Evolutionary conservation across 148 eudicot species (phyloP).

Genomic region (Cornus controversa): DNA sequence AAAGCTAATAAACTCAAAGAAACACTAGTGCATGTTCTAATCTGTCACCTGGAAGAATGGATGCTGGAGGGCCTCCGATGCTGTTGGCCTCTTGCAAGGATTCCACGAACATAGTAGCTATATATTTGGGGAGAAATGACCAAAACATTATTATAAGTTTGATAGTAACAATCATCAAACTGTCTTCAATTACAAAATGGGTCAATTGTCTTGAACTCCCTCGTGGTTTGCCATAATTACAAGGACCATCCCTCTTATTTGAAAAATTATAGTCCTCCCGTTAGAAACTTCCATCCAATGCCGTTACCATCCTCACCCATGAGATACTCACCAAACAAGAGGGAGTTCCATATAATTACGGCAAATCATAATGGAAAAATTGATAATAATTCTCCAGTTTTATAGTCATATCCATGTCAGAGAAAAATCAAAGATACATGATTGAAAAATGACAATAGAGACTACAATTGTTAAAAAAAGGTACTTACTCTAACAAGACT

Average conservation of each 20-base stretch:
- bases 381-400: not conserved
- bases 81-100: slow-evolving; percentile 86
- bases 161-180: not conserved
- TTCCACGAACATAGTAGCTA: slow-evolving; percentile 92
- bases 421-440: not conserved
- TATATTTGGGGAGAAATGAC: not conserved
- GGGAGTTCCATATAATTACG: too few relatives aligned
- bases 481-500: slow-evolving; percentile 63
- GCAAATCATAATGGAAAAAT: not conserved
- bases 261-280: too few relatives aligned
- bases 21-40: not conserved
- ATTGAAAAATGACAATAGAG: not conserved
- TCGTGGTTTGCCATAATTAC: too few relatives aligned
- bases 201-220: too few relatives aligned
- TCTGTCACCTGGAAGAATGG: slow-evolving; percentile 76
- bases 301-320: too few relatives aligned
- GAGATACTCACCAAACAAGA: too few relatives aligned
- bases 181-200: too few relatives aligned
- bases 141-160: not conserved
- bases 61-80: slow-evolving; percentile 83
- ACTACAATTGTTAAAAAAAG: not conserved
- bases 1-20: not conserved
- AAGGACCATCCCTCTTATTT: too few relatives aligned
- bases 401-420: not conserved
- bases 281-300: too few relatives aligned